Base-by-base conservation (phyloP, 1,284 basidiomycete genomes). In the Austroboletus niveus region DNA sequence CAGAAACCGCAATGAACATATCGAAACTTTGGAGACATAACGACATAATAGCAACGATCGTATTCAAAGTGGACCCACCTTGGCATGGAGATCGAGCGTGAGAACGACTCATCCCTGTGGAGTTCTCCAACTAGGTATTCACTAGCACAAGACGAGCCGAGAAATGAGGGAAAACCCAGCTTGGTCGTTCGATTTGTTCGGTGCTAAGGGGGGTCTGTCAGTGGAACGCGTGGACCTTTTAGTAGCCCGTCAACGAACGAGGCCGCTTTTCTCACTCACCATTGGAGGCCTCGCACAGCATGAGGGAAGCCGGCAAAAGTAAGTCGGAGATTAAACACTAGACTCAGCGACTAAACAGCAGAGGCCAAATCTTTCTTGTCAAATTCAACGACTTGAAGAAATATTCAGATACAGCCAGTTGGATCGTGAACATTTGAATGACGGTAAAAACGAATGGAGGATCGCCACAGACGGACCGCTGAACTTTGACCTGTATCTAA, bases 51-150 rank as follows among this genome's bases (percentile, higher is more conserved):
- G 9, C 6, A 9, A 34, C 2, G 14, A 4, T 38, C 15, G 15
- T 17, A 38, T n/a, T 14, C 15, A 15, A 17, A 15, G 36, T 8
- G 7, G 24, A 45, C 64, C 24, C 31, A 63, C 61, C 61, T 56
- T 34, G 41, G 8, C 32, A 45, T 42, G 29, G 48, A 22, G 34
- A 49, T 34, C 29, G 45, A 47, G 29, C 47, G 45, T 56, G 50
- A 7, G 63, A 46, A 42, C n/a, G 48, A 20, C 4, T 56, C 64
- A 64, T 62, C 5, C 14, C 38, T 22, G 15, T 14, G 8, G 12
- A 39, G 20, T 20, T 42, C 40, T 14, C 7, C 40, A 10, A 14
- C 40, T 15, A 22, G 22, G 9, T 2, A 14, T 5, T 10, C 5
- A 24, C 22, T 42, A 42, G n/a, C 40, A 15, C 11, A 29, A 11